A percentile compares a stretch with the other conserved stretches of the same genome.
Conservation (phyloP, 2,329 filamentous ascomycete species). For the Drechslera avenae region DNA sequence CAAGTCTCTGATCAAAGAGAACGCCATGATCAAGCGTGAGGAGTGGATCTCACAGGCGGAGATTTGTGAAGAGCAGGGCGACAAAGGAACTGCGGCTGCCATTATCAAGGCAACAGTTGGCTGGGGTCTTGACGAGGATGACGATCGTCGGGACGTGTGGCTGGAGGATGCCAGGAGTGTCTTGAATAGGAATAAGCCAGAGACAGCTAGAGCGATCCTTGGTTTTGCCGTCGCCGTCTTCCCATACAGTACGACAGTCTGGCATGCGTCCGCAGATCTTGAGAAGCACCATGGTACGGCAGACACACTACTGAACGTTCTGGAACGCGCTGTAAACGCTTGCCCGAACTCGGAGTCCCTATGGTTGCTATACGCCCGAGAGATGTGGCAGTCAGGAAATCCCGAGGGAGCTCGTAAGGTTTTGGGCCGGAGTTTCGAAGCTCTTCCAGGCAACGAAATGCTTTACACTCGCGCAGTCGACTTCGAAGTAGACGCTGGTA, state of each 20-base stretch:
- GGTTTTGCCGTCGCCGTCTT: slow-evolving; percentile 90
- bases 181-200: slow-evolving; percentile 80
- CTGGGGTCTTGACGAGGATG: slow-evolving; percentile 92
- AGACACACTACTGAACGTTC: slow-evolving; percentile 79
- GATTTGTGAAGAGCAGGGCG: slow-evolving; percentile 90
- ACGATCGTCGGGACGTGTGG: slow-evolving; percentile 95
- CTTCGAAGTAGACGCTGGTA: slow-evolving; percentile 86
- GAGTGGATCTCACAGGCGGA: slow-evolving; percentile 97
- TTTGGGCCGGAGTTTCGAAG: slow-evolving; percentile 86
- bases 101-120: slow-evolving; percentile 93
- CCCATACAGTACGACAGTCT: slow-evolving; percentile 82
- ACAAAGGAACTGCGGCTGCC: slow-evolving; percentile 80
- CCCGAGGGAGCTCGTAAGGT: slow-evolving; percentile 86
- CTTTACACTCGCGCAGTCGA: slow-evolving; percentile 98
- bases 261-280: slow-evolving; percentile 88
- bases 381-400: slow-evolving; percentile 89
- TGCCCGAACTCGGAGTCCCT: slow-evolving; percentile 89
- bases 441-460: slow-evolving; percentile 95
- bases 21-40: slow-evolving; percentile 95
- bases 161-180: slow-evolving; percentile 87
- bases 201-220: slow-evolving; percentile 92
- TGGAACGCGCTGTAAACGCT: slow-evolving; percentile 92
- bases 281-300: slow-evolving; percentile 87
- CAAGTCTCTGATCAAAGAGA: slow-evolving; percentile 84
- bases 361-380: slow-evolving; percentile 95